Base-by-base conservation (phyloP, 1,284 basidiomycete genomes). In the Apiotrichum veenhuisii region DNA sequence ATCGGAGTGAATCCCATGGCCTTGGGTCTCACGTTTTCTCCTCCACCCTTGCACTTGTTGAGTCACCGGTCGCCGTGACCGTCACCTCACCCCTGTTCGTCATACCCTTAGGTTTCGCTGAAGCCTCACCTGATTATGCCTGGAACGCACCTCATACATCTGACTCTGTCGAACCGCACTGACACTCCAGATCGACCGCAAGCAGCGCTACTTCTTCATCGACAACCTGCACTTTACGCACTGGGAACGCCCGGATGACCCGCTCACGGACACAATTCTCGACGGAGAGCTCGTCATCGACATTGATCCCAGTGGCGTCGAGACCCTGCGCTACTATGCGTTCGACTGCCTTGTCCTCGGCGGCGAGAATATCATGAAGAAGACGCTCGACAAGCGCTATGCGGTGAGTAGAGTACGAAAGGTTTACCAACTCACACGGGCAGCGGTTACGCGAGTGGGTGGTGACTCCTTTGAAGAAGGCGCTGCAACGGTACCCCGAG, bases 201-300 rank as follows among this genome's bases (percentile, higher is more conserved):
- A 95, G 71, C 95, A 98, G 68, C 79, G 82, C 7, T 98, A 94
- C 74, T 87, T 88, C 63, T 75, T 83, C 64, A 77, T 92, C 10
- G 71, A 79, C 22, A 87, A 88, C 3, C 80, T 98, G 48, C 88
- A 84, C 77, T 98, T 99, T 68, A 93, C 95, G 7, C 89, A 93
- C 69, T 86, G 87, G 66, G 87, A 87, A 63, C 81, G 85, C 52
- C 84, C 81, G 20, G 79, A 80, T 63, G 80, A 78, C 47, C 86
- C 85, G 18, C 79, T 92, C 34, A 81, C 83, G 58, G 87, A 89
- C 69, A 91, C 92, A 0, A 80, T 99, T 11, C 77, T 98, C 18
- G 96, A 98, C 71, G 96, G 92, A 46, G 96, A 99, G 72, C 84
- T 98, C 30, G 92, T 99, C 23, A 82, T 92, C 53, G 96, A 99